These are phyloP conservation scores for Globisporangium rhizosaccharum DNA, from an alignment of 352 stramenopile genomes.

Conservation along the genomic window DNA sequence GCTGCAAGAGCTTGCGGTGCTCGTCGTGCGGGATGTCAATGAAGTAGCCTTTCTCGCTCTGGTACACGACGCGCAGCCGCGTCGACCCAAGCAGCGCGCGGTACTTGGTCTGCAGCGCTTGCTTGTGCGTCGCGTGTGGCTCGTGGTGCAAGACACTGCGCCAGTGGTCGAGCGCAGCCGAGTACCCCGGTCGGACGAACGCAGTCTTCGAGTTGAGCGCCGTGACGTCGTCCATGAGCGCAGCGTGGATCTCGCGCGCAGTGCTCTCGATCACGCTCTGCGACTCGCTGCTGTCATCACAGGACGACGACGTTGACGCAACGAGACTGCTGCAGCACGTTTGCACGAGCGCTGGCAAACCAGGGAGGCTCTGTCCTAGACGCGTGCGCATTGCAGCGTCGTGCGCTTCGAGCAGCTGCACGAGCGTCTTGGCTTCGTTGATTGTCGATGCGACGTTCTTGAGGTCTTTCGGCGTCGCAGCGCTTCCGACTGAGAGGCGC, in stretches of 20 bases:
- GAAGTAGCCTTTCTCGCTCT: constrained; percentile 59
- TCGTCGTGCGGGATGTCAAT: constrained; percentile 64
- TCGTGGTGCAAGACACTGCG: constrained; percentile 39
- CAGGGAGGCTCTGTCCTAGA: background rate
- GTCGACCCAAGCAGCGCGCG: constrained; percentile 44
- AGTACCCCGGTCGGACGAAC: constrained; percentile 58
- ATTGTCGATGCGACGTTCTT: constrained; percentile 62
- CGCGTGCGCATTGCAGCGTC: constrained; percentile 12
- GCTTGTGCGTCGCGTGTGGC: constrained; percentile 29
- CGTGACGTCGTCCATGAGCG: constrained; percentile 58
- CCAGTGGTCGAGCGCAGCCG: constrained; percentile 55
- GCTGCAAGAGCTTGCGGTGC: constrained; percentile 35
- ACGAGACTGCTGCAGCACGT: constrained; percentile 18
- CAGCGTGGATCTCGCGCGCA: constrained; percentile 38
- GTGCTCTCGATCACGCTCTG: constrained; percentile 15
- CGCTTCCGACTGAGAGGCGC: constrained; percentile 40
- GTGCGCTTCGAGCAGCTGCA: constrained; percentile 23
- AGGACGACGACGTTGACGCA: background rate
- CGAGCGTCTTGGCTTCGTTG: constrained; percentile 36
- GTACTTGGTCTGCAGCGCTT: constrained; percentile 57
- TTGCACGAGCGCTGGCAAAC: constrained; percentile 24
- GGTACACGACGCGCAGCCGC: constrained; percentile 51
- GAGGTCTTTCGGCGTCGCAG: constrained; percentile 63
- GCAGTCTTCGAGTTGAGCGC: constrained; percentile 52
- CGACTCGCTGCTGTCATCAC: constrained; percentile 8